Percentiles rank a stretch among this genome's conserved stretches.
phyloP scores from a whole-genome alignment of 257 asterid genomes.

The Primulina eburnea region DNA sequence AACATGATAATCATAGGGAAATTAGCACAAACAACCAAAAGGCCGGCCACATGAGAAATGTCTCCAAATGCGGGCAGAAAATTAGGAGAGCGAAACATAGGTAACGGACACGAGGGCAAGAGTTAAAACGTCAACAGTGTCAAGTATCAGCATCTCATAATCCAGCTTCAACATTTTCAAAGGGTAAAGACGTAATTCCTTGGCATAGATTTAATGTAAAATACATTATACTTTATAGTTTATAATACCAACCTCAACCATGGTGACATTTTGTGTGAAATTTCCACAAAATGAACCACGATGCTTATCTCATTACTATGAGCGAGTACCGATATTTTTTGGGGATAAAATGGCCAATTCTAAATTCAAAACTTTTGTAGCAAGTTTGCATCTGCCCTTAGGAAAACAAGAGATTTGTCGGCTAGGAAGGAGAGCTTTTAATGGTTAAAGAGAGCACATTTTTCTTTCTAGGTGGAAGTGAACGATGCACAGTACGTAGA shows the following conservation, averaged over 20 bases:
- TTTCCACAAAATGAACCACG: neutral
- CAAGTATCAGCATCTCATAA: neutral
- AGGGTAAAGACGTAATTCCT: too few species aligned
- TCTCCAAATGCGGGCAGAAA: neutral
- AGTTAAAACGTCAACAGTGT: slow-evolving; percentile 8
- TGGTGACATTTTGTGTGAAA: neutral
- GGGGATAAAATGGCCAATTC: neutral
- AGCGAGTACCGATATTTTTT: neutral
- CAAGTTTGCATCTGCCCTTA: neutral
- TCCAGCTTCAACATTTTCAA: too few species aligned
- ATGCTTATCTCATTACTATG: neutral
- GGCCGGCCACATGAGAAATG: neutral
- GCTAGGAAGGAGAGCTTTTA: neutral
- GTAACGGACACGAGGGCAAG: slow-evolving; percentile 4
- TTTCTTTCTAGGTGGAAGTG: neutral
- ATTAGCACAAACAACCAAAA: slow-evolving; percentile 3
- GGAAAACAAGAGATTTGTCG: neutral
- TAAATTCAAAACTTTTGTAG: neutral
- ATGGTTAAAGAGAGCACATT: neutral
- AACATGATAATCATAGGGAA: slow-evolving; percentile 3
- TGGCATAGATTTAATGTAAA: too few species aligned
- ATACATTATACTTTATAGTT: too few species aligned
- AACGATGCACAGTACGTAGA: neutral
- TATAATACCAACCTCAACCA: neutral
- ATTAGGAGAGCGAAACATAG: neutral